phyloP scores from a whole-genome alignment of 805 yeast species.

The Lipomyces kockii region DNA sequence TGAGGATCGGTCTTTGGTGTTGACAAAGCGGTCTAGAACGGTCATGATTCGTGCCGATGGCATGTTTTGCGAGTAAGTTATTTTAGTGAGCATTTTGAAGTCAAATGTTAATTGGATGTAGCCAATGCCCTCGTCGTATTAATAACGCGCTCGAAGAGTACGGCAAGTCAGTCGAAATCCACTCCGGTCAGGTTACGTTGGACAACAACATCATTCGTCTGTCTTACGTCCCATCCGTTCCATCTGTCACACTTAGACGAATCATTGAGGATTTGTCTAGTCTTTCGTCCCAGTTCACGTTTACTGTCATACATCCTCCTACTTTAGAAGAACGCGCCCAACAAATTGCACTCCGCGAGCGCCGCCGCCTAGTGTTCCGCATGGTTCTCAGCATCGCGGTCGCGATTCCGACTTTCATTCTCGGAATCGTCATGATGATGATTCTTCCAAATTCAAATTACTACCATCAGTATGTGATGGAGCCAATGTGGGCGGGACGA shows the following conservation, averaged over 20 bases:
- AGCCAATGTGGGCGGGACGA: constrained; percentile 66
- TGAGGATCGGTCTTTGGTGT: constrained; percentile 54
- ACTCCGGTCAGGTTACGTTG: constrained; percentile 60
- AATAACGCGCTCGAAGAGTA: constrained; percentile 54
- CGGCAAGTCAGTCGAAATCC: constrained; percentile 60
- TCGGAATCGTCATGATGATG: constrained; percentile 74
- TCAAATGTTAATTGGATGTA: constrained; percentile 1
- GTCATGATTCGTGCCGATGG: constrained; percentile 63
- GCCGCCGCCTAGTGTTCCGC: constrained; percentile 52
- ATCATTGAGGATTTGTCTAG: constrained; percentile 57
- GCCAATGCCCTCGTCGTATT: constrained; percentile 65
- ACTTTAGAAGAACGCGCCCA: constrained; percentile 68
- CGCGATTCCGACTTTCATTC: constrained; percentile 69
- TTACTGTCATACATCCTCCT: constrained; percentile 58
- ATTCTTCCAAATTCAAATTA: constrained; percentile 51
- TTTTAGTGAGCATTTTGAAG: background rate
- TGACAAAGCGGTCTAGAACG: constrained; percentile 57
- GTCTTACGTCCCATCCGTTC: constrained; percentile 65
- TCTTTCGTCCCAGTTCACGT: constrained; percentile 54
- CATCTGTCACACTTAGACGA: constrained; percentile 58
- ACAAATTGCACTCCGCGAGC: constrained; percentile 55
- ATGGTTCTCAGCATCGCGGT: constrained; percentile 56
- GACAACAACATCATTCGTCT: constrained; percentile 63
- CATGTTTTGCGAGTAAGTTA: constrained; percentile 60
- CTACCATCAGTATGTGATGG: constrained; percentile 60